Evolutionary conservation across 345 rosid genomes (phyloP), one percentile per base, ranked within the genome.

Genomic region (Theobroma cacao): DNA sequence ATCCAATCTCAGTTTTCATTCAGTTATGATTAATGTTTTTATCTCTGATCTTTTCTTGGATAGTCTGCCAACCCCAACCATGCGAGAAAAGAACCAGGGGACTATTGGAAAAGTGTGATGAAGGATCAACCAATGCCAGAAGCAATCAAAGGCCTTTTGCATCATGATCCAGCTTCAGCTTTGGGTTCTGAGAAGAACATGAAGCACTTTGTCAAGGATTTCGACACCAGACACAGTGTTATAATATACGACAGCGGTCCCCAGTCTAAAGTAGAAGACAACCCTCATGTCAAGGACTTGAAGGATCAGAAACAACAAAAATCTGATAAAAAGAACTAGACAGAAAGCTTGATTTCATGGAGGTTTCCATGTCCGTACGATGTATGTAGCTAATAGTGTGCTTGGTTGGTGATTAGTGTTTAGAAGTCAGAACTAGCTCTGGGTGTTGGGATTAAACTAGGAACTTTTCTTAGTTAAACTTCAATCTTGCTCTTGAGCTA

Each of bases 61-160:
- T 26, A 75, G 77, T 41, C 28, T 28, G 40, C 18, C 3, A 12
- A 43, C 26, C 36, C 60, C 18, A 75, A 28, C 65, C 55, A 75
- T 60, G 68, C 40, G 60, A 60, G 55, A 75, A 59, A 58, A 20
- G 77, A 62, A 75, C 77, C 77, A 2, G 26, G 67, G 24, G 77
- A 74, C 24, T 74, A 74, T 17, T 75, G 77, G 77, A 43, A 41
- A 60, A 43, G 28, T 24, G 52, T 58, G 18, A 75, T 75, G 68
- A 59, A 41, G 22, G 43, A 75, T 13, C 61, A 72, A 61, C 41
- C 77, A 7, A 62, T 62, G 67, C 67, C 40, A 38, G 20, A 62
- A 62, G 41, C 75, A 50, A 71, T 71, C 61, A 33, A 71, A 20
- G 60, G 60, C 28, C 75, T 71, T 71, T 50, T 71, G 33, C 75